These are phyloP conservation scores for Dactylis glomerata DNA, from an alignment of 176 grass and related monocot genomes.

Conservation along the genomic window DNA sequence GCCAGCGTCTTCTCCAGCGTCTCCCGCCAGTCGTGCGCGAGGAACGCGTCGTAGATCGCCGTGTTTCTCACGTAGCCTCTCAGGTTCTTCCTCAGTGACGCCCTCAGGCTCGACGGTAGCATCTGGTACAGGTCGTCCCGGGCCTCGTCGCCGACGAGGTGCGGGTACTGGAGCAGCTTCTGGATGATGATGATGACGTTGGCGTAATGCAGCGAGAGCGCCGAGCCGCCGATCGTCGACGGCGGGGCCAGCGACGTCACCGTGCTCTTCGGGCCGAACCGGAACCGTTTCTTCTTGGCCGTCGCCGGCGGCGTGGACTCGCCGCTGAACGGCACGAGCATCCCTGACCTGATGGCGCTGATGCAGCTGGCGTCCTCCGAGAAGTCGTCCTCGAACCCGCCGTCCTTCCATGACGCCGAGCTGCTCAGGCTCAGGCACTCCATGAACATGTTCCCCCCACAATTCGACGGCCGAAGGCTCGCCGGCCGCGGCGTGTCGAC, in stretches of 20 bases:
- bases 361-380: conserved; percentile 61
- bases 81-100: conserved; percentile 42
- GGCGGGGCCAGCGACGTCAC: conserved; percentile 61
- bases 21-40: conserved; percentile 91
- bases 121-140: conserved; percentile 95
- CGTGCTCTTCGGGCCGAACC: conserved; percentile 74
- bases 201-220: conserved; percentile 79
- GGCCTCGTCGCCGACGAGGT: conserved; percentile 84
- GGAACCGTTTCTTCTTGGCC: neutral
- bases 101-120: conserved; percentile 70
- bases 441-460: conserved; percentile 72
- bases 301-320: neutral
- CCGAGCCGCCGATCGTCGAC: conserved; percentile 77
- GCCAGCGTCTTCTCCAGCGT: conserved; percentile 68
- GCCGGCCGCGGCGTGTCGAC: neutral
- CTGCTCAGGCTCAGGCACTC: conserved; percentile 80
- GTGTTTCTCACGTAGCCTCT: conserved; percentile 35
- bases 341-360: conserved; percentile 49
- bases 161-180: conserved; percentile 87
- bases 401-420: conserved; percentile 45
- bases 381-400: conserved; percentile 39
- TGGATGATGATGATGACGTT: conserved; percentile 88
- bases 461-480: conserved; percentile 48
- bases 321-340: conserved; percentile 46
- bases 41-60: conserved; percentile 91